Base-by-base conservation (phyloP, 2,329 filamentous ascomycete genomes). In the Colletotrichum caudatum region DNA sequence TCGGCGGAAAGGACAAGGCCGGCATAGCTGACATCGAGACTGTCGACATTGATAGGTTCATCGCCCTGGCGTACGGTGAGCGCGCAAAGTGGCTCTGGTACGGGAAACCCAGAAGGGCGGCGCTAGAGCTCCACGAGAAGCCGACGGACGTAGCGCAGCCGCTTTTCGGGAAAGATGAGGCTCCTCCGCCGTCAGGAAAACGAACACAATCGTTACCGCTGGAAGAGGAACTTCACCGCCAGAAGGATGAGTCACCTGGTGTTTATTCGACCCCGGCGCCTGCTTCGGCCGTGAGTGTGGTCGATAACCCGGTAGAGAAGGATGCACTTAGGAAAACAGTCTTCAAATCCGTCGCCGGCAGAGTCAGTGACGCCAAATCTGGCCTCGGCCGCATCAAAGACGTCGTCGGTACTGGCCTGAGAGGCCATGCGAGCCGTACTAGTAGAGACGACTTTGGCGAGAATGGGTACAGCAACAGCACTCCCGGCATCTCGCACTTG, bases 21-120 rank as follows among this genome's bases (percentile, higher is more conserved):
- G 94, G 94, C 4, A 95, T 98, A 74, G 93, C 93, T 5, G 95
- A 98, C 76, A 91, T 98, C 46, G 96, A 99, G 82, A 98, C 95
- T 0, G 86, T 94, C 12, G 94, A 98, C 77, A 90, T 98, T 65
- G 94, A 97, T 76, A 90, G 87, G 57, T 97, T 98, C 75, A 88
- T 94, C 60, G 90, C 90, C 71, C 85, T 97, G 35, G 89, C 92
- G 0, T 92, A 91, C 73, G 95, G 96, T 44, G 93, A 96, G 78
- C 89, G 93, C 67, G 87, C 93, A 20, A 97, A 97, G 80, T 98
- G 95, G 94, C 86, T 99, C 2, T 99, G 96, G 96, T 88, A 93
- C 73, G 96, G 95, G 20, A 98, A 97, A 80, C 89, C 93, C 48
- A 90, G 92, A 72, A 94, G 95, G 78, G 87, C 83, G 3, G 80